A percentile compares a stretch with the other conserved stretches of the same genome.
These are phyloP conservation scores for Blumeria graminis DNA, from an alignment of 2,329 filamentous ascomycete genomes.

Conservation along the genomic window DNA sequence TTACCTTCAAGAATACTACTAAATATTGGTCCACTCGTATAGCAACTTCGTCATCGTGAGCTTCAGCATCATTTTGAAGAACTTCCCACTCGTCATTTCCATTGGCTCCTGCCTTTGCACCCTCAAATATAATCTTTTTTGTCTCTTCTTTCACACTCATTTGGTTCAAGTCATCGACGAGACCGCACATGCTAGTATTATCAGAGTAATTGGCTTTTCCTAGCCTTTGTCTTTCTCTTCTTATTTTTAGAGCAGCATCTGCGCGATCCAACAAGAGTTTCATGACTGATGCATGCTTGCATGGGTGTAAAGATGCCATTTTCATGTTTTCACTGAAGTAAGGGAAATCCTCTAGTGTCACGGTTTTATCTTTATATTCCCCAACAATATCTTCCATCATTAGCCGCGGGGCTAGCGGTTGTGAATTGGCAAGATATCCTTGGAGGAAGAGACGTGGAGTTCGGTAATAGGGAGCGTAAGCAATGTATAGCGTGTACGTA, in stretches of 20 bases:
- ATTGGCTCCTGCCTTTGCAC: constrained; percentile 25
- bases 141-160: constrained; percentile 31
- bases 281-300: constrained; percentile 95
- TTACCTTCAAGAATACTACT: constrained; percentile 62
- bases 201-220: constrained; percentile 22
- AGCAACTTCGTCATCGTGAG: constrained; percentile 47
- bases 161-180: constrained; percentile 58
- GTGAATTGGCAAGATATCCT: constrained; percentile 57
- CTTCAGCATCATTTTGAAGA: constrained; percentile 31
- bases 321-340: constrained; percentile 82
- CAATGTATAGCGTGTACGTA: constrained; percentile 97
- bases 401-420: constrained; percentile 54
- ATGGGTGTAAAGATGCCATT: constrained; percentile 92
- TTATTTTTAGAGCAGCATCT: constrained; percentile 73
- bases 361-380: constrained; percentile 95
- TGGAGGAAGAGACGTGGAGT: constrained; percentile 89
- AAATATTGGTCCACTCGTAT: constrained; percentile 77
- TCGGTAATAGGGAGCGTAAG: constrained; percentile 89
- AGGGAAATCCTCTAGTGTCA: constrained; percentile 91
- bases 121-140: constrained; percentile 14
- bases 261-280: constrained; percentile 89
- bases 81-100: constrained; percentile 41
- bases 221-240: constrained; percentile 54
- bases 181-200: constrained; percentile 49
- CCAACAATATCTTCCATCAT: constrained; percentile 97